Evolutionary conservation across 2,329 filamentous ascomycete genomes (phyloP).

Genomic region (Aspergillus tanneri): DNA sequence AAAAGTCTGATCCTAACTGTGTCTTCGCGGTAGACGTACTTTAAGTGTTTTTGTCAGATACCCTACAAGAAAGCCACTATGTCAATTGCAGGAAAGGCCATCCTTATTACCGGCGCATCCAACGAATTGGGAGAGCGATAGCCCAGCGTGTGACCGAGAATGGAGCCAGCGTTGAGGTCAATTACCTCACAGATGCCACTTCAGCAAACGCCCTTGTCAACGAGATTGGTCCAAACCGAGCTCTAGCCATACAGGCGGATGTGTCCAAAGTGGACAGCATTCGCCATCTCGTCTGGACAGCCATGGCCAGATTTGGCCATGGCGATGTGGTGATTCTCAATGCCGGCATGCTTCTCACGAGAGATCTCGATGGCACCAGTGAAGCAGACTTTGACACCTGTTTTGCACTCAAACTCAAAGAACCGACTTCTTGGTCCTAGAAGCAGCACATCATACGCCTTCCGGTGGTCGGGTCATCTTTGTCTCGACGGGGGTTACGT

Average conservation of each 20-base stretch:
- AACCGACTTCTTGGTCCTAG: constrained; percentile 52
- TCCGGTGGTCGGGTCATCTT: constrained; percentile 53
- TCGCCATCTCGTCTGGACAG: constrained; percentile 50
- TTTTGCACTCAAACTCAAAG: constrained; percentile 58
- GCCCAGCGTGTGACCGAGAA: constrained; percentile 38
- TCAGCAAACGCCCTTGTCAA: constrained; percentile 57
- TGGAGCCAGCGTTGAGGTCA: constrained; percentile 49
- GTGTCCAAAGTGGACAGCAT: constrained; percentile 49
- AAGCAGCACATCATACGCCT: constrained; percentile 53
- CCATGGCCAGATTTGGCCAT: constrained; percentile 52
- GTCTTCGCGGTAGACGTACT: too few relatives aligned
- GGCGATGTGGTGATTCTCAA: constrained; percentile 62
- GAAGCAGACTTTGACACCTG: constrained; percentile 53
- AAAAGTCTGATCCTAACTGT: too few relatives aligned
- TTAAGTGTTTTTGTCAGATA: too few relatives aligned
- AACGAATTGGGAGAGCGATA: constrained; percentile 43
- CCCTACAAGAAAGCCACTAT: constrained; percentile 7
- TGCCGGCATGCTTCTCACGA: constrained; percentile 54
- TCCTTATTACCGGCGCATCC: constrained; percentile 43
- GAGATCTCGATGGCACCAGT: constrained; percentile 50
- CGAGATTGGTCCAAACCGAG: constrained; percentile 47
- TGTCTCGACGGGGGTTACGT: constrained; percentile 49
- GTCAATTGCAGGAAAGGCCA: constrained; percentile 32
- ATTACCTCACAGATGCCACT: constrained; percentile 58
- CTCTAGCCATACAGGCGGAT: constrained; percentile 58